Conservation (phyloP, 495 filamentous ascomycete species). For the Neurospora pannonica region DNA sequence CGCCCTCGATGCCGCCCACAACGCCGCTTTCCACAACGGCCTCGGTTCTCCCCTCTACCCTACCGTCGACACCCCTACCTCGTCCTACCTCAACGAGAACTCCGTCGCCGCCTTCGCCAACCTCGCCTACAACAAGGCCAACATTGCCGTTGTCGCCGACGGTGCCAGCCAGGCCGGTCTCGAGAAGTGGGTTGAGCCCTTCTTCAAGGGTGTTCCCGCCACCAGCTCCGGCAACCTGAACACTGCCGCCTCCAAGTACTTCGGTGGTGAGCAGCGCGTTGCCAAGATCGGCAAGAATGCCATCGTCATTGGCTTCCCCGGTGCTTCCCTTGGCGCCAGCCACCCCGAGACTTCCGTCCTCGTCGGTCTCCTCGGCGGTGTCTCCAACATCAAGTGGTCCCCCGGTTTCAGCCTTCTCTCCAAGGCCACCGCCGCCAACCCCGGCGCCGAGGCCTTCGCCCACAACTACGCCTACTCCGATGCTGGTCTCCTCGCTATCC, state of each 20-base stretch:
- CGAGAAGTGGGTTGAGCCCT: constrained; percentile 84
- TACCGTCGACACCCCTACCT: constrained; percentile 54
- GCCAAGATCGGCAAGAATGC: constrained; percentile 62
- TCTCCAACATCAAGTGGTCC: constrained; percentile 90
- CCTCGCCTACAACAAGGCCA: constrained; percentile 74
- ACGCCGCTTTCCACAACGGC: constrained; percentile 86
- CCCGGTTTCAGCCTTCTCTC: constrained; percentile 83
- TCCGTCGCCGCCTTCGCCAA: constrained; percentile 61
- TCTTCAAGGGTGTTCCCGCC: constrained; percentile 56
- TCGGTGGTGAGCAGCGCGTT: constrained; percentile 88
- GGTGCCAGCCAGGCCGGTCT: constrained; percentile 69
- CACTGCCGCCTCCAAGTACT: constrained; percentile 62
- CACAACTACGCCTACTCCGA: constrained; percentile 84
- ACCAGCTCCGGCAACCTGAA: constrained; percentile 23
- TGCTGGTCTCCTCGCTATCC: constrained; percentile 77
- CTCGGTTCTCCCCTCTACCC: constrained; percentile 71
- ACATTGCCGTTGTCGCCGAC: constrained; percentile 84
- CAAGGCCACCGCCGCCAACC: constrained; percentile 58
- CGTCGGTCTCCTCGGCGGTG: constrained; percentile 78
- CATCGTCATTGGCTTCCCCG: constrained; percentile 84
- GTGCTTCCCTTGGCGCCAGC: constrained; percentile 66
- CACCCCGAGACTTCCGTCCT: constrained; percentile 88
- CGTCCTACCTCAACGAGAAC: constrained; percentile 67
- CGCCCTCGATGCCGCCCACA: constrained; percentile 77
- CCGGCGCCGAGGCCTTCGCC: constrained; percentile 57